Conservation (phyloP, 345 rosid genomes). For the Eucalyptus curtisii region DNA sequence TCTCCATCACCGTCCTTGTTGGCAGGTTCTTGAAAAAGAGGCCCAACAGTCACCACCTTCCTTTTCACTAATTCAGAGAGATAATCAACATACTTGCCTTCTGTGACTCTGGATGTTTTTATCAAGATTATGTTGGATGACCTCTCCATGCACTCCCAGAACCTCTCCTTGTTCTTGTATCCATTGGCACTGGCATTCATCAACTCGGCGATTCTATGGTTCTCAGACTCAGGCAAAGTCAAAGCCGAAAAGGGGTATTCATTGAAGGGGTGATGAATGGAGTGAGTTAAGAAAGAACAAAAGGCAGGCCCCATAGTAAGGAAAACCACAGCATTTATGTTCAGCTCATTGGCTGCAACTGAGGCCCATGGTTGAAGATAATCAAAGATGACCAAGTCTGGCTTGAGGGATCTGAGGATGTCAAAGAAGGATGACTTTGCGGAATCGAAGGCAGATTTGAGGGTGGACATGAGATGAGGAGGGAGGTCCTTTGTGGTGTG, state of each 20-base stretch:
- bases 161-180: background rate
- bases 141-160: background rate
- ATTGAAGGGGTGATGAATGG: background rate
- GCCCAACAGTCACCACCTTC: conserved; percentile 16
- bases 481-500: conserved; percentile 32
- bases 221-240: background rate
- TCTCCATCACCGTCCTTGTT: background rate
- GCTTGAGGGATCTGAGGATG: conserved; percentile 3
- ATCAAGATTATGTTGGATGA: conserved; percentile 8
- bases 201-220: background rate
- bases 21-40: conserved; percentile 5
- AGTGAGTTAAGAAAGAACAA: background rate
- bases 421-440: conserved; percentile 1
- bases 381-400: conserved; percentile 21
- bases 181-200: background rate
- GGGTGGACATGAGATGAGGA: conserved; percentile 19
- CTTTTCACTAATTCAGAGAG: background rate
- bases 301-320: background rate
- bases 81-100: conserved; percentile 15
- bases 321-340: conserved; percentile 12
- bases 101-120: conserved; percentile 11
- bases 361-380: conserved; percentile 29
- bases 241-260: conserved; percentile 2
- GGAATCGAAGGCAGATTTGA: conserved; percentile 12
- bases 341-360: background rate